These are phyloP conservation scores for Ganoderma leucocontextum DNA, from an alignment of 1,284 basidiomycete genomes.

Conservation along the genomic window DNA sequence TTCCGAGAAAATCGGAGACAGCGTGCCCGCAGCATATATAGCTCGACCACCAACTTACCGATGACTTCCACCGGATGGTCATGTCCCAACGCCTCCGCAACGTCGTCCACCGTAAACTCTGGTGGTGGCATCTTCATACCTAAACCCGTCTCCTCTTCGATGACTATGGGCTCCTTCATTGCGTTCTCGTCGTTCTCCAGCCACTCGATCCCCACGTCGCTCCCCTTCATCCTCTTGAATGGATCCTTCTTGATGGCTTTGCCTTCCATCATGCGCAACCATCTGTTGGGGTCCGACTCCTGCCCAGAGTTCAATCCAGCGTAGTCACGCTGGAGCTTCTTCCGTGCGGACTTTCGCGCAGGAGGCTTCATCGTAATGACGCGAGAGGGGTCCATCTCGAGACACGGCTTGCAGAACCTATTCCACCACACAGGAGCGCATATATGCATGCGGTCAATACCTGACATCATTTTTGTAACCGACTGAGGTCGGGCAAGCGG, in stretches of 20 bases:
- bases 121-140: constrained; percentile 86
- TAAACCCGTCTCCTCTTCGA: constrained; percentile 78
- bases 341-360: constrained; percentile 79
- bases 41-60: constrained; percentile 53
- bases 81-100: constrained; percentile 82
- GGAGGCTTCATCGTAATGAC: constrained; percentile 78
- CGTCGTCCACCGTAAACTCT: constrained; percentile 78
- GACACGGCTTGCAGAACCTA: constrained; percentile 79
- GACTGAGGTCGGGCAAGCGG: background rate
- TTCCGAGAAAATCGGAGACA: constrained; percentile 15
- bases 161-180: constrained; percentile 79
- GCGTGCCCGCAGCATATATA: constrained; percentile 14
- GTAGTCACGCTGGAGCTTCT: constrained; percentile 77
- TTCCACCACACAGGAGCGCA: background rate
- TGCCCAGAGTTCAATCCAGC: constrained; percentile 67
- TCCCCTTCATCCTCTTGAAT: constrained; percentile 74
- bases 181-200: constrained; percentile 71
- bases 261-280: constrained; percentile 71
- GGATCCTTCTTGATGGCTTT: constrained; percentile 66
- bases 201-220: constrained; percentile 76
- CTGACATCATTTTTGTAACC: background rate
- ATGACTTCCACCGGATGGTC: constrained; percentile 89
- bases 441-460: background rate
- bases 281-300: constrained; percentile 71
- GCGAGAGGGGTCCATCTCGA: constrained; percentile 63